Base-by-base conservation (phyloP, 2,329 filamentous ascomycete genomes). In the Hypoxylon sp. region DNA sequence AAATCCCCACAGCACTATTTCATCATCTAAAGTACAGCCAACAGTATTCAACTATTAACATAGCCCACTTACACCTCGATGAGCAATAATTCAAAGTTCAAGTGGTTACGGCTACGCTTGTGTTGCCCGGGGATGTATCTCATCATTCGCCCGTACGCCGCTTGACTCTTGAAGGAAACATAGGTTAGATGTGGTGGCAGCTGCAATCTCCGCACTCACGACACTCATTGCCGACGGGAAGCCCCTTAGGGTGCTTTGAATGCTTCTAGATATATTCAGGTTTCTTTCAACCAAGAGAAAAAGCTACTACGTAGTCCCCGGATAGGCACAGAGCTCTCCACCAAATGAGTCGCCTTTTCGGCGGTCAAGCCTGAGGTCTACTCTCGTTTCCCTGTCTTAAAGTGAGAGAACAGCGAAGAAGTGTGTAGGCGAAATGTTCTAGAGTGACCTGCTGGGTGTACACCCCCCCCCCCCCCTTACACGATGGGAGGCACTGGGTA, bases 231-330 rank as follows among this genome's bases (percentile, higher is more conserved):
- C 69, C 71, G 67, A 67, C 59, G 63, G 66, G 59, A 71, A 72
- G 67, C 71, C 70, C 65, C 67, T 69, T 70, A 67, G 62, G 60
- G 63, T 66, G 47, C 67, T 54, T 68, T 62, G 42, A 57, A 65
- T 66, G 51, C 77, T 82, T 84, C 81, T 84, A 79, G 81, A 83
- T 82, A 74, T 71, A 67, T 70, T 71, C 72, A 79, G 80, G 78
- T 73, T 62, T 72, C 70, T 75, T 73, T 73, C 60, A 75, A 62
- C 67, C 69, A 69, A 62, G 55, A 71, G 69, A 74, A 73, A 71
- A 67, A 67, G 67, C 52, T 61, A 52, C 54, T 75, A 71, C 68
- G 71, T 74, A 61, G 66, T 74, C 70, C 66, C 71, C 78, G 78
- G 78, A 71, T 81, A 80, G 75, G 77, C 74, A 77, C 79, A 81